Conservation (phyloP, 441 rosid genomes). For the Gossypium laxum region DNA sequence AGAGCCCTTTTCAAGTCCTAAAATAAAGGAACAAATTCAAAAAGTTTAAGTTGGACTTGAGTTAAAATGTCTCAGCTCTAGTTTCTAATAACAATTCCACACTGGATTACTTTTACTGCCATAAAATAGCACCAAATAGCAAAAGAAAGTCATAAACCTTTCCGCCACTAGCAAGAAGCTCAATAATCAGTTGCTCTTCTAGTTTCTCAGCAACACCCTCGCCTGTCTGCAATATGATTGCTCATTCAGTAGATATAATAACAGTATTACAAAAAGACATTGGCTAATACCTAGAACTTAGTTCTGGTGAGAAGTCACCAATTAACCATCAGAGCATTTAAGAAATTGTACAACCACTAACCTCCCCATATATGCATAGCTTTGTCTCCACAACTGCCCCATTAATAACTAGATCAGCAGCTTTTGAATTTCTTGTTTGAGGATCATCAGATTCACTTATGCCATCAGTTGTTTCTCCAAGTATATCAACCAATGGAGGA, state of each 20-base stretch:
- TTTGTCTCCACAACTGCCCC: slow-evolving; percentile 79
- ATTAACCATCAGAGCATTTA: slow-evolving; percentile 3
- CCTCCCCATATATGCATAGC: slow-evolving; percentile 80
- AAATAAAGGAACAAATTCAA: not conserved
- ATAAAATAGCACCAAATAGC: slow-evolving; percentile 14
- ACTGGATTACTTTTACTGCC: slow-evolving; percentile 10
- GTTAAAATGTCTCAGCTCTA: not conserved
- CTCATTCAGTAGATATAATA: slow-evolving; percentile 3
- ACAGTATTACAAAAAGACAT: not conserved
- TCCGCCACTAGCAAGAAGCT: slow-evolving; percentile 85
- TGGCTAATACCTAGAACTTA: not conserved
- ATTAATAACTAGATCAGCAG: slow-evolving; percentile 75
- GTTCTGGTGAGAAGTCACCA: not conserved
- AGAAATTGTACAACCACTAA: slow-evolving; percentile 24
- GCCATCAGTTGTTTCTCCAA: slow-evolving; percentile 42
- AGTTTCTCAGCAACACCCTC: slow-evolving; percentile 35
- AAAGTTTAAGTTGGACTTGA: not conserved
- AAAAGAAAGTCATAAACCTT: slow-evolving; percentile 50
- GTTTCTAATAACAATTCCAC: slow-evolving; percentile 9
- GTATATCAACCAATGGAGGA: slow-evolving; percentile 55
- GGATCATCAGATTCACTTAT: slow-evolving; percentile 31
- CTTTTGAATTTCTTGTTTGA: slow-evolving; percentile 36
- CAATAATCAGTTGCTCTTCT: slow-evolving; percentile 65
- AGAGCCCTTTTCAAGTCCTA: not conserved
- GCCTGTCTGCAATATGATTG: slow-evolving; percentile 37